Conservation (phyloP, 1,284 basidiomycete species). For the Exobasidium cylindrosporum region DNA sequence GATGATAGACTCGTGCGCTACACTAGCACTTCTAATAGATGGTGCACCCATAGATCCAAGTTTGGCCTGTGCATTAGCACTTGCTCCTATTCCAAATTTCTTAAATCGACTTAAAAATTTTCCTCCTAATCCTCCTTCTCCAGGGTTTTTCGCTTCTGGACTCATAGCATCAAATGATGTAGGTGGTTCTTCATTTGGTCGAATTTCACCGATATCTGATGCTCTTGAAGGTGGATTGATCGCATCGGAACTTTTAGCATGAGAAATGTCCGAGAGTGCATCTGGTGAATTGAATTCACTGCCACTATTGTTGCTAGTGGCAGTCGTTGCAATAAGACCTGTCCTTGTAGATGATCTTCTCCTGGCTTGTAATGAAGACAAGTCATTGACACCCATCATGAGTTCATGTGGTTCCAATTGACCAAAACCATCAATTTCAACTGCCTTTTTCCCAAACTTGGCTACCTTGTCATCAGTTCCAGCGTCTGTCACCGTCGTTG, state of each 20-base stretch:
- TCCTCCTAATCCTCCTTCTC: conserved; percentile 27
- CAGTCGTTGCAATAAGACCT: conserved; percentile 1
- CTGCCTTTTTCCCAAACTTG: conserved; percentile 76
- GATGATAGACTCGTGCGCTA: neutral
- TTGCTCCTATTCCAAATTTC: conserved; percentile 19
- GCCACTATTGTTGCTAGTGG: conserved; percentile 1
- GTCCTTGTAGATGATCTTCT: conserved; percentile 3
- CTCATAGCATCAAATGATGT: conserved; percentile 47
- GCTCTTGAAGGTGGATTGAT: neutral
- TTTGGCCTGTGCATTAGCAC: neutral
- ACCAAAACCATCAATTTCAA: conserved; percentile 56
- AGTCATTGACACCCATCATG: conserved; percentile 32
- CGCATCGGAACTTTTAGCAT: conserved; percentile 23
- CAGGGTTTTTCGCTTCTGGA: conserved; percentile 28
- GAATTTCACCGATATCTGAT: neutral
- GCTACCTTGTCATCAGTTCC: conserved; percentile 93
- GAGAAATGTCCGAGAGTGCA: conserved; percentile 20
- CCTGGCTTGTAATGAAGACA: conserved; percentile 21
- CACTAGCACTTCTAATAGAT: neutral
- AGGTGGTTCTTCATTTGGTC: conserved; percentile 24
- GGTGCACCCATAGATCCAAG: neutral
- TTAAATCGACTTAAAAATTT: conserved; percentile 43
- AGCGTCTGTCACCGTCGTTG: conserved; percentile 83
- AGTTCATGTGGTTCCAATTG: conserved; percentile 52
- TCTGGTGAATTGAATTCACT: conserved; percentile 8